Percentiles rank a stretch among this genome's conserved stretches.
phyloP scores from a whole-genome alignment of 2,329 filamentous ascomycete genomes.

The Apiospora phragmitis region DNA sequence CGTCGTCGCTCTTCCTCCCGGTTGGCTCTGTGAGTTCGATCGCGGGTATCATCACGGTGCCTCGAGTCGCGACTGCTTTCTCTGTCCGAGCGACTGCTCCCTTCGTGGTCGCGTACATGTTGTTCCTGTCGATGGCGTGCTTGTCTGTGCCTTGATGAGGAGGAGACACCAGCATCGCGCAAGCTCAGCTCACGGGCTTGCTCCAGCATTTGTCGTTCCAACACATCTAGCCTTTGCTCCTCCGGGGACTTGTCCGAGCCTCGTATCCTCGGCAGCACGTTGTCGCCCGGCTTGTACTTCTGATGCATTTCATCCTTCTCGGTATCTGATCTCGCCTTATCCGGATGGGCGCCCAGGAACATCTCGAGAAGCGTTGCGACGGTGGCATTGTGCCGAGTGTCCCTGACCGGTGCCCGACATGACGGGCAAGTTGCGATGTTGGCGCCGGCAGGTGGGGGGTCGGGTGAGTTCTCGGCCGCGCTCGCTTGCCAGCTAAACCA shows the following conservation, averaged over 20 bases:
- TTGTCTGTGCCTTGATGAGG: conserved; percentile 18
- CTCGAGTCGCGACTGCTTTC: conserved; percentile 29
- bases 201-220: conserved; percentile 69
- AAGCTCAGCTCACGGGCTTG: conserved; percentile 75
- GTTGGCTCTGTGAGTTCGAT: conserved; percentile 26
- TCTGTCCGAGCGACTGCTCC: conserved; percentile 36
- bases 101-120: conserved; percentile 28
- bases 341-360: conserved; percentile 78
- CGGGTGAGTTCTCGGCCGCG: conserved; percentile 52
- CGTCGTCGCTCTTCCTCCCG: conserved; percentile 32
- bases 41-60: conserved; percentile 22
- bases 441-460: conserved; percentile 48
- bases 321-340: conserved; percentile 64
- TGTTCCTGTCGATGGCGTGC: conserved; percentile 27
- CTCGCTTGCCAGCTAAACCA: conserved; percentile 86
- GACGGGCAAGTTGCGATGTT: conserved; percentile 82
- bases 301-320: conserved; percentile 77
- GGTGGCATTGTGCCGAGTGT: conserved; percentile 86
- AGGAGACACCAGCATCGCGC: conserved; percentile 59
- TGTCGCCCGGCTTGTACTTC: conserved; percentile 80
- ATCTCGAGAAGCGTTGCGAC: conserved; percentile 89
- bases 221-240: conserved; percentile 58
- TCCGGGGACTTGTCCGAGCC: conserved; percentile 51
- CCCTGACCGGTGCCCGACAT: conserved; percentile 83
- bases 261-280: conserved; percentile 68